These are phyloP conservation scores for Ambrosia trifida DNA, from an alignment of 129 eudicot species.

Conservation along the genomic window DNA sequence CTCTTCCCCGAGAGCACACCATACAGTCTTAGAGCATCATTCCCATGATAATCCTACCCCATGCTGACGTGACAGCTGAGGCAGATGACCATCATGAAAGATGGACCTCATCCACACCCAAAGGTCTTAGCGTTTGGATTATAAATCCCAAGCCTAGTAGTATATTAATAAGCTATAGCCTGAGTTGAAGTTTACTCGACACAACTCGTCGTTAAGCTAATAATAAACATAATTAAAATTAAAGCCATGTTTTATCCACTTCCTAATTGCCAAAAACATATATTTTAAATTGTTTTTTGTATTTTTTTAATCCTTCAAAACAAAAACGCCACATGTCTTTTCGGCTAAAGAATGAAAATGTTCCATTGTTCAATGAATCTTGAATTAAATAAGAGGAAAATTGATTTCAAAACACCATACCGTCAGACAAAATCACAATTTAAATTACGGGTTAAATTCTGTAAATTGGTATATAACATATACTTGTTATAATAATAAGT, in stretches of 20 bases:
- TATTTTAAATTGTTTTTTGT: background rate
- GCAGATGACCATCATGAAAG: no score
- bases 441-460: conserved; percentile 13
- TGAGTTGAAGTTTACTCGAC: background rate
- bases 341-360: background rate
- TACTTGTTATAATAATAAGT: background rate
- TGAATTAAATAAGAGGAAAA: background rate
- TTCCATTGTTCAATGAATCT: background rate
- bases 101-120: no score
- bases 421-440: conserved; percentile 22
- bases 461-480: no score
- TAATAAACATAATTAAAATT: background rate
- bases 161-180: background rate
- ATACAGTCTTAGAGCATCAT: no score
- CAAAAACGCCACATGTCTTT: conserved; percentile 5
- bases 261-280: background rate
- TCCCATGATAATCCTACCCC: no score
- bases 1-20: no score
- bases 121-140: background rate
- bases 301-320: background rate
- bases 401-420: background rate
- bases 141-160: background rate
- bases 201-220: background rate
- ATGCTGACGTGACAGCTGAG: no score
- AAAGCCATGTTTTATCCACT: background rate